Evolutionary conservation across 441 rosid genomes (phyloP).

Genomic region (Metrosideros polymorpha): DNA sequence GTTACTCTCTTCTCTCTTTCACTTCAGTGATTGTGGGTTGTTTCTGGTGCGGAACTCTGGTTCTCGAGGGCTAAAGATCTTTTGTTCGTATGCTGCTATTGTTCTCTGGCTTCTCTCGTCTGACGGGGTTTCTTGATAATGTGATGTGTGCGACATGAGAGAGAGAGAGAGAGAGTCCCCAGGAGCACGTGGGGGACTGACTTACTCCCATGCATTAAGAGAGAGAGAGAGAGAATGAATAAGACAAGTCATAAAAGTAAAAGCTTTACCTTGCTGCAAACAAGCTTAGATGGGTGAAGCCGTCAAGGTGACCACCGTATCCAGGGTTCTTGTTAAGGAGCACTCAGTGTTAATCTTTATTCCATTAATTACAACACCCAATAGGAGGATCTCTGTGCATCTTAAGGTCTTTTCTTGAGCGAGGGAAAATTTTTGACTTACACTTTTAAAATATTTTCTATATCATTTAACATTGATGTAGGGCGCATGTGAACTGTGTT

Average conservation of each 20-base stretch:
- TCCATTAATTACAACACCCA: neutral
- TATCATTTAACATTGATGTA: too few relatives aligned
- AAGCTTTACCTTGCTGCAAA: neutral
- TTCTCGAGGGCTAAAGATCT: neutral
- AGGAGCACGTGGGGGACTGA: slow-evolving; percentile 76
- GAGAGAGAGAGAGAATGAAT: neutral
- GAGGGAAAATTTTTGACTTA: too few relatives aligned
- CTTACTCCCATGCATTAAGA: neutral
- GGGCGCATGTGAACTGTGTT: too few relatives aligned
- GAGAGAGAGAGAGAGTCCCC: slow-evolving; percentile 41
- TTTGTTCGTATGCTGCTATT: neutral
- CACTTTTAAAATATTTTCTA: too few relatives aligned
- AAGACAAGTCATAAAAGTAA: neutral
- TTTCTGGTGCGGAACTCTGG: neutral
- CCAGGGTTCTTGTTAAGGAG: neutral
- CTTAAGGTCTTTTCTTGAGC: neutral
- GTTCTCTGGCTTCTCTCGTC: neutral
- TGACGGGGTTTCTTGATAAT: neutral
- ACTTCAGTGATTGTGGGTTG: neutral
- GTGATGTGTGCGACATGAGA: neutral
- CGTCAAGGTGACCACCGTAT: neutral
- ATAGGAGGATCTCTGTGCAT: neutral
- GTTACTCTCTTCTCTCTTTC: neutral
- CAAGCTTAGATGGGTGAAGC: neutral
- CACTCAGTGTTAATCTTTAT: too few relatives aligned